Percentiles rank a stretch among this genome's conserved stretches.
Conservation (phyloP, 1,284 basidiomycete species). For the Calocybe gambosa region DNA sequence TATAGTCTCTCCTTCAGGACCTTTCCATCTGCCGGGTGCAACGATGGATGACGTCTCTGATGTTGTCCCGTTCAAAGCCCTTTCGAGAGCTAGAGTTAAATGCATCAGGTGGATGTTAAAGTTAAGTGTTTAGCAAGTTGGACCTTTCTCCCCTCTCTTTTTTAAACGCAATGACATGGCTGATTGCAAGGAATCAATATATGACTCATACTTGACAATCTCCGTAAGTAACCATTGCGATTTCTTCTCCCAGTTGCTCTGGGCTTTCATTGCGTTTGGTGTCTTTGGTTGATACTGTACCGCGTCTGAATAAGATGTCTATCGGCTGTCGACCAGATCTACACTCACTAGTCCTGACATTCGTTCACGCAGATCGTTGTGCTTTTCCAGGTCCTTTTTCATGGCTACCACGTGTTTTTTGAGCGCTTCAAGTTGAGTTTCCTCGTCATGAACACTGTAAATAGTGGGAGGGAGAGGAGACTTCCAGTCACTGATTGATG, state of each 20-base stretch:
- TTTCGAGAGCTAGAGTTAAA: constrained; percentile 54
- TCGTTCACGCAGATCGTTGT: constrained; percentile 79
- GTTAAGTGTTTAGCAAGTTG: constrained; percentile 5
- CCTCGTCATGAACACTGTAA: constrained; percentile 84
- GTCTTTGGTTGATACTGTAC: constrained; percentile 76
- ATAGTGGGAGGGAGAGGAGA: constrained; percentile 79
- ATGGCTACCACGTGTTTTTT: constrained; percentile 73
- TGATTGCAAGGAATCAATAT: constrained; percentile 80
- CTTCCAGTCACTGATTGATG: constrained; percentile 93
- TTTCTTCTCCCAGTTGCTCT: constrained; percentile 90
- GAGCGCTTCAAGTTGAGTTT: constrained; percentile 83
- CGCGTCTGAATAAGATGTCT: background rate
- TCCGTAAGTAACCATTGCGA: constrained; percentile 85
- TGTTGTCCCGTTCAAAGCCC: constrained; percentile 50
- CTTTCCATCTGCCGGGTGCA: constrained; percentile 42
- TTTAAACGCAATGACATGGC: constrained; percentile 80
- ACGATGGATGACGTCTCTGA: constrained; percentile 32
- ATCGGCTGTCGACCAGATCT: background rate
- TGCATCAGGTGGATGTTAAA: constrained; percentile 7
- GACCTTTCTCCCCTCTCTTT: constrained; percentile 77
- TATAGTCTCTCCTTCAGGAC: constrained; percentile 40
- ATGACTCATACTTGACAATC: constrained; percentile 94
- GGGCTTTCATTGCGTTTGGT: constrained; percentile 70
- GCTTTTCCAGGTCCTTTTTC: constrained; percentile 74
- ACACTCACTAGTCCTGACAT: constrained; percentile 75